phyloP scores from a whole-genome alignment of 768 basidiomycete genomes.

The Mycena epipterygia region DNA sequence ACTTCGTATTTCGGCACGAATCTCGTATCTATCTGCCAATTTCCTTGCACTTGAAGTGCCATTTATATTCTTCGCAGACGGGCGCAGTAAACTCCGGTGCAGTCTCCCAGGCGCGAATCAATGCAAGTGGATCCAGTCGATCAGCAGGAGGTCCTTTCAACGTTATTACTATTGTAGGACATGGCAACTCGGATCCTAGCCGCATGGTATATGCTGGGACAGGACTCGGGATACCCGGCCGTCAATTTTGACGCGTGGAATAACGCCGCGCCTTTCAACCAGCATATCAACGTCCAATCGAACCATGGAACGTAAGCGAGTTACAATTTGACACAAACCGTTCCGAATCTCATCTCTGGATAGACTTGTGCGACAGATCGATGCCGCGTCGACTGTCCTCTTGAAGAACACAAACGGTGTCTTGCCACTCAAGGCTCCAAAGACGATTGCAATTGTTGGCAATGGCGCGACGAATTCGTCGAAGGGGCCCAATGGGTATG shows the following conservation, averaged over 20 bases:
- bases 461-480: slow-evolving; percentile 68
- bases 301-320: slow-evolving; percentile 62
- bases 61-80: background rate
- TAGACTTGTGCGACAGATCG: slow-evolving; percentile 58
- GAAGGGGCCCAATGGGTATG: slow-evolving; percentile 67
- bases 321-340: background rate
- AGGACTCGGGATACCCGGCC: slow-evolving; percentile 69
- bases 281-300: slow-evolving; percentile 68
- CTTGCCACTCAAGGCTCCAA: slow-evolving; percentile 33
- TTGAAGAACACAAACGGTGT: slow-evolving; percentile 56
- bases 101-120: slow-evolving; percentile 70
- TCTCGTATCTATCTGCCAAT: slow-evolving; percentile 48
- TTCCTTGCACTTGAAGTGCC: slow-evolving; percentile 35
- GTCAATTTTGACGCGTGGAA: slow-evolving; percentile 75
- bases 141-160: background rate
- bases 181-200: slow-evolving; percentile 81
- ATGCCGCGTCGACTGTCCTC: slow-evolving; percentile 59
- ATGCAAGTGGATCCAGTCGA: slow-evolving; percentile 52
- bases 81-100: slow-evolving; percentile 69
- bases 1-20: slow-evolving; percentile 72
- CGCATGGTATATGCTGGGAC: slow-evolving; percentile 69
- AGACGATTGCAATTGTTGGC: slow-evolving; percentile 67
- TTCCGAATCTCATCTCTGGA: background rate
- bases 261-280: slow-evolving; percentile 50
- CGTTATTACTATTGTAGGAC: slow-evolving; percentile 53